Percentiles rank a stretch among this genome's conserved stretches.
These are phyloP conservation scores for Cladosporium sp. DNA, from an alignment of 2,329 filamentous ascomycete species.

Conservation along the genomic window DNA sequence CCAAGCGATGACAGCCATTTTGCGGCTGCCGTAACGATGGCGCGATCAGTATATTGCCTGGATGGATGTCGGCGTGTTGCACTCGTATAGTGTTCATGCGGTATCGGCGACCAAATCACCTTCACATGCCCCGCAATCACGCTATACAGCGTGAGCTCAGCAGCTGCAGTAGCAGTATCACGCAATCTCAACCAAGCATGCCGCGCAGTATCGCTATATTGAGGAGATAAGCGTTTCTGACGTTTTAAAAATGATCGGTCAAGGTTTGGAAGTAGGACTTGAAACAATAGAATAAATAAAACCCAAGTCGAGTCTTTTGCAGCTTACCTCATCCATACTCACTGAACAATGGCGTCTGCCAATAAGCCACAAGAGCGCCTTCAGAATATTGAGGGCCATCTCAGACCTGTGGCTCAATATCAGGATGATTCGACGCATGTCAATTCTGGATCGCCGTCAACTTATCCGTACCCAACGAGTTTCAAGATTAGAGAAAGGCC, in stretches of 20 bases:
- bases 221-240: not conserved
- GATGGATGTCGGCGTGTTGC: not conserved
- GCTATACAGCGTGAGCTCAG: not conserved
- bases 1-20: not conserved
- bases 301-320: not conserved
- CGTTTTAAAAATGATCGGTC: not conserved
- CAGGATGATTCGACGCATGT: not conserved
- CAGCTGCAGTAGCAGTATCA: not conserved
- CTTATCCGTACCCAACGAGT: slow-evolving; percentile 25
- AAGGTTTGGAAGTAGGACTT: not conserved
- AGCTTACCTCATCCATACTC: not conserved
- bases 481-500: slow-evolving; percentile 28
- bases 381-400: not conserved
- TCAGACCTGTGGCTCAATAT: not conserved
- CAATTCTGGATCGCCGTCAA: not conserved
- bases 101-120: not conserved
- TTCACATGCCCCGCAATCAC: not conserved
- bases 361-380: not conserved
- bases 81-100: not conserved
- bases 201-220: not conserved
- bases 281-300: not conserved
- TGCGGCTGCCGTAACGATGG: not conserved
- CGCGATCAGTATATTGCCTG: not conserved
- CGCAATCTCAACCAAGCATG: slow-evolving; percentile 11
- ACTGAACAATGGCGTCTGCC: not conserved